A percentile compares a stretch with the other conserved stretches of the same genome.
Evolutionary conservation across 495 filamentous ascomycete species (phyloP).

Genomic region (Penicillium arizonense): DNA sequence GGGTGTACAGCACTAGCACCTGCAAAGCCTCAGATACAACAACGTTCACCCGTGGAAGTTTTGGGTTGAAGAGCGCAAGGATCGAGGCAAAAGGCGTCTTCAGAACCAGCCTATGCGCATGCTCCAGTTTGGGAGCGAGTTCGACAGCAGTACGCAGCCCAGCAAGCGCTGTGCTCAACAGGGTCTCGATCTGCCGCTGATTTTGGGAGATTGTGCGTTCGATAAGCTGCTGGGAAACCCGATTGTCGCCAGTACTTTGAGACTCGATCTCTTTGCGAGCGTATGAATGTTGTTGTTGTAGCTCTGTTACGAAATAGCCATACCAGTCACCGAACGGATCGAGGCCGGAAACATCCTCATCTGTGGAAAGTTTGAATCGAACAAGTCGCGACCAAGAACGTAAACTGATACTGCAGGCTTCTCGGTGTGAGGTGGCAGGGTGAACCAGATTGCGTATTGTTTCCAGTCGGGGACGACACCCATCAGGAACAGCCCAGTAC

Average conservation of each 20-base stretch:
- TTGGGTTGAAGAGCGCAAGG: constrained; percentile 39
- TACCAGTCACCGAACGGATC: constrained; percentile 70
- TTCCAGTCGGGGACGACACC: constrained; percentile 65
- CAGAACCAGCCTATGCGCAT: constrained; percentile 34
- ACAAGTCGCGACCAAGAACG: constrained; percentile 78
- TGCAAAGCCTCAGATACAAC: constrained; percentile 37
- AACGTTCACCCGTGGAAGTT: constrained; percentile 31
- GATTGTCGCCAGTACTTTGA: constrained; percentile 42
- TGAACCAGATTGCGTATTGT: constrained; percentile 77
- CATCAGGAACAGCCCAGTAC: constrained; percentile 78
- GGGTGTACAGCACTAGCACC: constrained; percentile 35
- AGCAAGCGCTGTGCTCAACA: constrained; percentile 53
- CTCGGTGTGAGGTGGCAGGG: constrained; percentile 74
- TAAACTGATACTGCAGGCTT: constrained; percentile 81
- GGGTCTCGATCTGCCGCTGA: constrained; percentile 58
- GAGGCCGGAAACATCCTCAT: constrained; percentile 50
- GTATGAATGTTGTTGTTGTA: constrained; percentile 56
- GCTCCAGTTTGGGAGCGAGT: constrained; percentile 28
- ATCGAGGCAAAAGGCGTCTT: constrained; percentile 36
- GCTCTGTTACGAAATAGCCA: constrained; percentile 53
- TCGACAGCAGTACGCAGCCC: constrained; percentile 52
- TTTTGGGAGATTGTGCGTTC: constrained; percentile 57
- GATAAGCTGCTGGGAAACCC: constrained; percentile 49
- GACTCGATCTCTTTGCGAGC: constrained; percentile 61
- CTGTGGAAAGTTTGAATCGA: constrained; percentile 66